phyloP scores from a whole-genome alignment of 2,329 filamentous ascomycete species.

The Pseudogymnoascus verrucosus region DNA sequence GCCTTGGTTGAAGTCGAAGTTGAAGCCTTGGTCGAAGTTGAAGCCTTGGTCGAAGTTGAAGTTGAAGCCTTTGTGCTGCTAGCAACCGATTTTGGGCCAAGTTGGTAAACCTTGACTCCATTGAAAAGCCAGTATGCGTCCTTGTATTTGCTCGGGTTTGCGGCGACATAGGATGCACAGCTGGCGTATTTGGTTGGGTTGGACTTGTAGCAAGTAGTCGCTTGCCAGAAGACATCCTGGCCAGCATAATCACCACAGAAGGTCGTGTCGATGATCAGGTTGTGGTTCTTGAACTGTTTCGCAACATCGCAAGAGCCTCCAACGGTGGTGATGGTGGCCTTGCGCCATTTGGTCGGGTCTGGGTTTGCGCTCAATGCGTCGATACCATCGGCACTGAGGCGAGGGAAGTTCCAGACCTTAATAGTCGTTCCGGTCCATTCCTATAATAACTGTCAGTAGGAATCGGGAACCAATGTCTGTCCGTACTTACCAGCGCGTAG shows the following conservation, averaged over 20 bases:
- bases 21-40: not conserved
- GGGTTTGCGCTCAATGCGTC: slow-evolving; percentile 53
- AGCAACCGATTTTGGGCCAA: not conserved
- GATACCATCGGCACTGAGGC: slow-evolving; percentile 61
- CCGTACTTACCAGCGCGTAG: slow-evolving; percentile 42
- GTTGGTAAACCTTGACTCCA: slow-evolving; percentile 56
- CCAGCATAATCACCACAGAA: slow-evolving; percentile 88
- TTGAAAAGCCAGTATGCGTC: slow-evolving; percentile 72
- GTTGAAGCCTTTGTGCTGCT: not conserved
- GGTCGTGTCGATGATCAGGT: slow-evolving; percentile 72
- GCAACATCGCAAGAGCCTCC: slow-evolving; percentile 60
- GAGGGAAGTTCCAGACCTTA: slow-evolving; percentile 66
- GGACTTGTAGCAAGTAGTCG: slow-evolving; percentile 36
- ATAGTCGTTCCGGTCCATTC: slow-evolving; percentile 62
- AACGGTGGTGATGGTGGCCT: slow-evolving; percentile 53
- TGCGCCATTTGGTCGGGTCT: slow-evolving; percentile 58
- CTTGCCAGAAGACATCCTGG: slow-evolving; percentile 45
- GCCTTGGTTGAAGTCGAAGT: not conserved
- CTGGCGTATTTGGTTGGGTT: slow-evolving; percentile 51
- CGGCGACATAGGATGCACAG: slow-evolving; percentile 63
- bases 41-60: not conserved
- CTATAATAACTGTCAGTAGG: slow-evolving; percentile 42
- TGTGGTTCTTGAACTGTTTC: slow-evolving; percentile 59
- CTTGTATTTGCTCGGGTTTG: slow-evolving; percentile 59
- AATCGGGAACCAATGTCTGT: slow-evolving; percentile 34